A percentile compares a stretch with the other conserved stretches of the same genome.
Evolutionary conservation across 768 basidiomycete genomes (phyloP).

Genomic region (Phylloporus sp.): DNA sequence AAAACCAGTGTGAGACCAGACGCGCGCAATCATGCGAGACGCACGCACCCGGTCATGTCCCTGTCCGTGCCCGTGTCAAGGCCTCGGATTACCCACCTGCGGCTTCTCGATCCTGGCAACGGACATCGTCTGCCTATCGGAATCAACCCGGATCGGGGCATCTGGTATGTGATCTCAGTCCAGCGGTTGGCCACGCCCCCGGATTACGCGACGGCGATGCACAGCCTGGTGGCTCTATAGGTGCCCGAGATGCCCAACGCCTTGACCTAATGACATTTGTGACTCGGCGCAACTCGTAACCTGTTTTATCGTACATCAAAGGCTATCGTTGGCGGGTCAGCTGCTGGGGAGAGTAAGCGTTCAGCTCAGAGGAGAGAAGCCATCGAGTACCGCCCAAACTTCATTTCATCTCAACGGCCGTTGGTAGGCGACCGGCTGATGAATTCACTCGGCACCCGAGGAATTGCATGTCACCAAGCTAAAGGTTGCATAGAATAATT

Average conservation of each 20-base stretch:
- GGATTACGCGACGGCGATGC: background rate
- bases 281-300: background rate
- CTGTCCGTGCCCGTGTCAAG: background rate
- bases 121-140: background rate
- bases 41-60: background rate
- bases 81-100: background rate
- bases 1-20: background rate
- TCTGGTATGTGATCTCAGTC: background rate
- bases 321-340: background rate
- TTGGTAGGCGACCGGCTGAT: background rate
- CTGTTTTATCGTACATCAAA: background rate
- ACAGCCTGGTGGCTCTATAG: background rate
- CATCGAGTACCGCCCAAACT: background rate
- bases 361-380: background rate
- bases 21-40: background rate
- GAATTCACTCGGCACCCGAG: background rate
- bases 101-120: background rate
- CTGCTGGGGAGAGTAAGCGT: background rate
- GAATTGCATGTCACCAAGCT: background rate
- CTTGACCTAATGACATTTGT: background rate
- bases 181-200: background rate
- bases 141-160: background rate
- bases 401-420: background rate
- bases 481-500: constrained; percentile 4
- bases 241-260: background rate